Evolutionary conservation across 768 basidiomycete species (phyloP), one percentile per base, ranked within the genome.

Genomic region (Lentinula boryana): DNA sequence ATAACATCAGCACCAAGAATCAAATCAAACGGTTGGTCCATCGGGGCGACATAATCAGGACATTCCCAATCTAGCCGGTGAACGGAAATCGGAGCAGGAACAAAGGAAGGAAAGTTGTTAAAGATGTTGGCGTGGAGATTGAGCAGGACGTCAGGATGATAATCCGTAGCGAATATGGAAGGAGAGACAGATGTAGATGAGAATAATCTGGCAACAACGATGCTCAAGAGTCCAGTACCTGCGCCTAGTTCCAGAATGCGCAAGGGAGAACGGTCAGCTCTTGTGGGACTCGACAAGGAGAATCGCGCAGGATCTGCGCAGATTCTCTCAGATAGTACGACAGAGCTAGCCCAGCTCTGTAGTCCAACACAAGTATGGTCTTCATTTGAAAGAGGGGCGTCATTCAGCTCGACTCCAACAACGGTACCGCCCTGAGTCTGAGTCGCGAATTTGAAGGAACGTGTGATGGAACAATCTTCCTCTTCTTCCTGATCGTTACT

Each of bases 311-410:
- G 81, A 43, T 75, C 67, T 8, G 72, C 69, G 49, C 84, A 86
- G 54, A 93, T 76, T 50, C 80, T 78, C 65, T 87, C 81, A 1
- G 85, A 85, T 51, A 94, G 78, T 38, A 90, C 71, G 67, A 91
- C 88, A 16, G 86, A 82, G 66, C 88, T 87, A 8, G 84, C 90
- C 91, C 92, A 93, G 67, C 88, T 92, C 71, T 93, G 91, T 48
- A 93, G 74, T 0, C 92, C 91, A 35, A 92, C 90, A 16, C 84
- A 85, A 9, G 89, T 91, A 69, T 92, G 87, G 68, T 92, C 90
- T 13, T 80, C 76, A 35, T 72, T 75, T 31, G 81, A 75, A 43
- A 90, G 73, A 1, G 87, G 81, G 1, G 84, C 89, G 65, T 93
- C 90, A 67, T 87, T 88, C 36, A 93, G 75, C 70, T 86, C 78